A percentile compares a stretch with the other conserved stretches of the same genome.
These are phyloP conservation scores for Aspergillus sp. DNA, from an alignment of 2,329 filamentous ascomycete genomes.

Conservation along the genomic window DNA sequence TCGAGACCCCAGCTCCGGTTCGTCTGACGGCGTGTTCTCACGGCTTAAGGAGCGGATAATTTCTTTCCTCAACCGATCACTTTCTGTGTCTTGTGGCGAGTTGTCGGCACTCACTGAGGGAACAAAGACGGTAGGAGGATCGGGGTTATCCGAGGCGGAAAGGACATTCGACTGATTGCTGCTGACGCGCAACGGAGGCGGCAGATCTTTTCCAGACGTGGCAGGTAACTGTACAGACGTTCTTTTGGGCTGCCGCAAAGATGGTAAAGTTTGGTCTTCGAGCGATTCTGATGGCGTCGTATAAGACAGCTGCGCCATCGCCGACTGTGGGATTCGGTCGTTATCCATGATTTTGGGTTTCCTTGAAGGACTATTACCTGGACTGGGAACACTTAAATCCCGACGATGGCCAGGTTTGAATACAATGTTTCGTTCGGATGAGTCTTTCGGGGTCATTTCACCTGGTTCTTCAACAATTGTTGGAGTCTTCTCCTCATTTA, in stretches of 20 bases:
- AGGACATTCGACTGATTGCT: slow-evolving; percentile 12
- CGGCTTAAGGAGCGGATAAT: slow-evolving; percentile 44
- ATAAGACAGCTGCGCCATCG: slow-evolving; percentile 39
- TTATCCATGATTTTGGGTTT: slow-evolving; percentile 47
- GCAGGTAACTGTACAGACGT: slow-evolving; percentile 6
- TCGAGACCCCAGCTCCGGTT: slow-evolving; percentile 16
- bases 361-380: slow-evolving; percentile 56
- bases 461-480: slow-evolving; percentile 50
- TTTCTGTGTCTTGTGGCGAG: slow-evolving; percentile 35
- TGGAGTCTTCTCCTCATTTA: slow-evolving; percentile 40
- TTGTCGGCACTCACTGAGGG: slow-evolving; percentile 28
- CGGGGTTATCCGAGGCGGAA: slow-evolving; percentile 8
- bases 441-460: slow-evolving; percentile 25
- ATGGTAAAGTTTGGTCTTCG: slow-evolving; percentile 5
- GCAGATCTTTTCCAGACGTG: slow-evolving; percentile 14
- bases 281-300: slow-evolving; percentile 27
- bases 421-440: slow-evolving; percentile 20
- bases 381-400: slow-evolving; percentile 53
- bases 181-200: slow-evolving; percentile 29
- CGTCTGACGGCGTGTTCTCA: slow-evolving; percentile 25
- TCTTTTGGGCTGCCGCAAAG: slow-evolving; percentile 3
- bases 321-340: slow-evolving; percentile 32
- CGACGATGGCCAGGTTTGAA: slow-evolving; percentile 51
- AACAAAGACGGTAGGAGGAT: slow-evolving; percentile 27
- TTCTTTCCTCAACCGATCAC: slow-evolving; percentile 40